Conservation (phyloP, 306 rosid species). For the Senna tora region DNA sequence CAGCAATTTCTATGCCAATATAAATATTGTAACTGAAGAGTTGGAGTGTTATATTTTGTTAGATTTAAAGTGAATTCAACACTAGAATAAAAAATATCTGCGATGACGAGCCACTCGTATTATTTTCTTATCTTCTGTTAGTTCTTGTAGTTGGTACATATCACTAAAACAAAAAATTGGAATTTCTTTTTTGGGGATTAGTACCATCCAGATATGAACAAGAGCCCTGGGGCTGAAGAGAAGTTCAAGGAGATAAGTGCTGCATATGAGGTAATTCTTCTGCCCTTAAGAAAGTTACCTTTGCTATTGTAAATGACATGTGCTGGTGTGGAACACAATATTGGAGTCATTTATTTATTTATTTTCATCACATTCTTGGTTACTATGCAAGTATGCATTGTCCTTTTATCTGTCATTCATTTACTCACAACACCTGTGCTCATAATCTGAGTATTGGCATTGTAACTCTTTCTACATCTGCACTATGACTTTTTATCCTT, state of each 20-base stretch:
- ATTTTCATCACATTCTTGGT: neutral
- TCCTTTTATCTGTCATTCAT: constrained; percentile 24
- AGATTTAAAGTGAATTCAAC: constrained; percentile 4
- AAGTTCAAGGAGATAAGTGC: constrained; percentile 95
- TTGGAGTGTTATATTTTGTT: neutral
- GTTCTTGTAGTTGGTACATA: constrained; percentile 8
- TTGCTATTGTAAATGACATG: constrained; percentile 11
- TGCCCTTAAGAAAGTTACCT: constrained; percentile 6
- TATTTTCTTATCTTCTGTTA: constrained; percentile 16
- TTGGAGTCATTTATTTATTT: neutral
- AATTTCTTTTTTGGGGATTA: constrained; percentile 38
- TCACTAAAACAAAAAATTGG: constrained; percentile 14
- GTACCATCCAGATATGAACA: constrained; percentile 96
- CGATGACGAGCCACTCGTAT: too few relatives aligned
- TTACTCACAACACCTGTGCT: constrained; percentile 7
- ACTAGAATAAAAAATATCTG: neutral
- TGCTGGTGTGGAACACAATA: neutral
- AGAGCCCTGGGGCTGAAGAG: constrained; percentile 82
- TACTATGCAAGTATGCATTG: neutral
- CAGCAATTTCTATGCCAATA: constrained; percentile 9
- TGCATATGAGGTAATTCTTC: constrained; percentile 86
- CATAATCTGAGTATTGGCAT: constrained; percentile 25
- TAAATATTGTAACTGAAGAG: constrained; percentile 12
- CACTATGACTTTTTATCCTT: constrained; percentile 48
- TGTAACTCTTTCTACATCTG: constrained; percentile 23